Evolutionary conservation across 345 rosid genomes (phyloP).

Genomic region (Pistacia atlantica): DNA sequence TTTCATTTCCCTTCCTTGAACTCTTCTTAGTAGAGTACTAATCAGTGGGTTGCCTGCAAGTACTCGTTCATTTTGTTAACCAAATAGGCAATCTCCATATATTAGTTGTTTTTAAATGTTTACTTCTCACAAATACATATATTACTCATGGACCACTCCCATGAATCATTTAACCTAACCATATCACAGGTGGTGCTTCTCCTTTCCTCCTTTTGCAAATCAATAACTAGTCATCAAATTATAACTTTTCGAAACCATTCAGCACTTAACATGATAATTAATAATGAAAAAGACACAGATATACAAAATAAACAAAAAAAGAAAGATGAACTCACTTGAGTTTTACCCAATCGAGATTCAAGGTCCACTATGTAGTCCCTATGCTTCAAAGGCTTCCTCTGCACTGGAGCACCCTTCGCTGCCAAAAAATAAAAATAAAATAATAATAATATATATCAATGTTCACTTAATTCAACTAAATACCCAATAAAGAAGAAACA

Average conservation of each 20-base stretch:
- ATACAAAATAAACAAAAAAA: not conserved
- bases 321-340: conserved; percentile 54
- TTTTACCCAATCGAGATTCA: conserved; percentile 93
- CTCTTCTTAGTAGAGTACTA: not conserved
- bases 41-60: not conserved
- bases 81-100: not conserved
- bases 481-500: not conserved
- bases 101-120: not conserved
- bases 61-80: not conserved
- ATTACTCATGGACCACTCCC: too few relatives aligned
- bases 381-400: conserved; percentile 95
- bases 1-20: not conserved
- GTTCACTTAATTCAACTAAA: conserved; percentile 8
- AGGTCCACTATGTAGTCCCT: conserved; percentile 96
- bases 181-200: not conserved
- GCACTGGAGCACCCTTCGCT: conserved; percentile 93
- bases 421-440: conserved; percentile 26
- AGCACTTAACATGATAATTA: not conserved
- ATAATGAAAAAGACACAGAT: not conserved
- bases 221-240: not conserved
- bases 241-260: not conserved
- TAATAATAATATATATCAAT: not conserved
- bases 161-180: not conserved
- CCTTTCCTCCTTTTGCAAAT: not conserved
- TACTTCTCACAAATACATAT: not conserved